Evolutionary conservation across 495 filamentous ascomycete species (phyloP), one percentile per base, ranked within the genome.

Genomic region (Cercophora newfieldiana): DNA sequence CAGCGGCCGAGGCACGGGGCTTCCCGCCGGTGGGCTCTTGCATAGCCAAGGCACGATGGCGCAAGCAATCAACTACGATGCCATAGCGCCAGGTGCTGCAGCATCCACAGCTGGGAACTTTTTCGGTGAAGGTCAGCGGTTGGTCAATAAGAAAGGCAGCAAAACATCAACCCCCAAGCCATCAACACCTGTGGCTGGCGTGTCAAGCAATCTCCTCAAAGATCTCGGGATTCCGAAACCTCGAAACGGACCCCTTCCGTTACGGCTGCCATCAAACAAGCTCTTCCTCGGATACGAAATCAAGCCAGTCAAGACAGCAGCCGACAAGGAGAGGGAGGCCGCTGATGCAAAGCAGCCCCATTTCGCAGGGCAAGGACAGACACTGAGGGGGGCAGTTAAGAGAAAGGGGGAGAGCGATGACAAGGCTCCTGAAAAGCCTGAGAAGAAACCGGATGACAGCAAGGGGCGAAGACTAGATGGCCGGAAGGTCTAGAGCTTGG

Each of bases 251-350:
- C 94, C 94, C 0, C 90, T 94, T 71, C 95, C 95, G 2, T 82
- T 99, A 8, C 86, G 95, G 22, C 78, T 99, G 58, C 87, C 92
- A 1, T 90, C 89, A 0, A 94, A 94, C 63, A 94, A 97, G 72
- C 81, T 99, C 7, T 99, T 99, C 80, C 95, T 99, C 68, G 95
- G 95, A 12, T 99, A 98, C 71, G 88, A 95, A 66, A 84, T 97
- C 74, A 94, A 90, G 71, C 93, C 93, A 0, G 84, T 94, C 21
- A 92, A 90, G 81, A 91, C 91, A 49, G 88, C 89, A 22, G 91
- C 88, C 28, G 91, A 92, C 63, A 85, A 89, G 59, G 89, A 86
- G 22, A 80, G 83, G 61, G 82, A 87, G 57, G 85, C 86, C 29
- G 87, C 88, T 51, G 81, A 85, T 28, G 87, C 87, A 2, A 76